phyloP scores from a whole-genome alignment of 768 basidiomycete genomes.

The Boletus vinaceobasis region DNA sequence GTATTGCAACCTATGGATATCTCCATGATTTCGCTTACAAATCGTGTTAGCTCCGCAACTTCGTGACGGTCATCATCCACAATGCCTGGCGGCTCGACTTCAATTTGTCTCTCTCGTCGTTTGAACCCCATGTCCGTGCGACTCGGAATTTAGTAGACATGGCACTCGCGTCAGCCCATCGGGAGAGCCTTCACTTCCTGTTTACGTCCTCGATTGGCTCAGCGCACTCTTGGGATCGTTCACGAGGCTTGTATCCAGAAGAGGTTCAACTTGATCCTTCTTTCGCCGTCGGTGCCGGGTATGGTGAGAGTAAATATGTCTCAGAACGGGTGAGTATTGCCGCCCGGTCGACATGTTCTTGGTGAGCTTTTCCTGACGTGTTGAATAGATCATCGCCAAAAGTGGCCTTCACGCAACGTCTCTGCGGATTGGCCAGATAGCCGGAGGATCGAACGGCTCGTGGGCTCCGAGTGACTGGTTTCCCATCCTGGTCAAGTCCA shows the following conservation, averaged over 20 bases:
- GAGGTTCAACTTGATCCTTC: slow-evolving; percentile 29
- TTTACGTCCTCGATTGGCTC: slow-evolving; percentile 27
- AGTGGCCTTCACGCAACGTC: slow-evolving; percentile 26
- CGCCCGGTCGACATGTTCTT: neutral
- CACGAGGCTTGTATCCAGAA: slow-evolving; percentile 34
- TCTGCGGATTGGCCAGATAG: slow-evolving; percentile 34
- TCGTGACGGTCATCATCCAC: slow-evolving; percentile 33
- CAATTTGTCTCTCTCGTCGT: slow-evolving; percentile 36
- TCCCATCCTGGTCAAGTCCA: slow-evolving; percentile 32
- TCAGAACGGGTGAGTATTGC: slow-evolving; percentile 29
- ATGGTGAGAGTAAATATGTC: slow-evolving; percentile 38
- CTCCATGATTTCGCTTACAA: neutral
- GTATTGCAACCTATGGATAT: slow-evolving; percentile 9
- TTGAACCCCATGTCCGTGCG: slow-evolving; percentile 35
- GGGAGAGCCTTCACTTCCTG: slow-evolving; percentile 14
- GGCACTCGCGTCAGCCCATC: neutral
- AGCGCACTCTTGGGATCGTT: slow-evolving; percentile 23
- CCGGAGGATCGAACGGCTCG: slow-evolving; percentile 30
- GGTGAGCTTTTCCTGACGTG: neutral
- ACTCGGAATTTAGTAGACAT: slow-evolving; percentile 33
- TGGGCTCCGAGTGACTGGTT: slow-evolving; percentile 37
- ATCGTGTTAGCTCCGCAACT: slow-evolving; percentile 14
- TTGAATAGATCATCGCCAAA: slow-evolving; percentile 21
- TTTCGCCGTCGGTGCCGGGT: slow-evolving; percentile 32
- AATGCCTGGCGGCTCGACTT: slow-evolving; percentile 44